These are phyloP conservation scores for Cryomyces minteri DNA, from an alignment of 495 filamentous ascomycete genomes.

Conservation along the genomic window DNA sequence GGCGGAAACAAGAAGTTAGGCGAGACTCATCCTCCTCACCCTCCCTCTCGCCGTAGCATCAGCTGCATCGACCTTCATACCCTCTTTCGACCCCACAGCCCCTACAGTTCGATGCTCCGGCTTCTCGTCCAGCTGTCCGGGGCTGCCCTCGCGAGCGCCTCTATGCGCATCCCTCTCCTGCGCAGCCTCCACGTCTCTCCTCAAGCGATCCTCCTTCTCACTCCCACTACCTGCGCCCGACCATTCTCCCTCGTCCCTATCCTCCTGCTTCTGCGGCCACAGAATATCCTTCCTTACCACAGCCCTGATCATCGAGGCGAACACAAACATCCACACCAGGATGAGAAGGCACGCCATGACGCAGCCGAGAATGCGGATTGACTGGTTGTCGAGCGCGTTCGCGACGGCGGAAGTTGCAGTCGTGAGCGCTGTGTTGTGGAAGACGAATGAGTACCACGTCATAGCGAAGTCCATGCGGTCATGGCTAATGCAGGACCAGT, in stretches of 20 bases:
- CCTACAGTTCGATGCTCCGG: background rate
- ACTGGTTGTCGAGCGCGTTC: constrained; percentile 34
- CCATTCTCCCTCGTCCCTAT: constrained; percentile 43
- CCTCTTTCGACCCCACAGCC: no score
- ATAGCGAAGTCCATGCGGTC: constrained; percentile 57
- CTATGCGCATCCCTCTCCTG: background rate
- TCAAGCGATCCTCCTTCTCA: background rate
- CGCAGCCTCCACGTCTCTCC: background rate
- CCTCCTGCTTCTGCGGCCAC: constrained; percentile 55
- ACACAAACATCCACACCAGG: constrained; percentile 52
- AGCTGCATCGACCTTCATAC: no score
- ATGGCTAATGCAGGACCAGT: constrained; percentile 46
- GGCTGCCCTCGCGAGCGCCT: background rate
- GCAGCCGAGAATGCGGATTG: constrained; percentile 49
- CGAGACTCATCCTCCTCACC: no score
- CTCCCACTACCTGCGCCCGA: no score
- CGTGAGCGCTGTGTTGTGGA: constrained; percentile 44
- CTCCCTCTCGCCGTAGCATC: no score
- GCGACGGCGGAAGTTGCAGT: constrained; percentile 12
- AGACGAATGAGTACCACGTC: constrained; percentile 80
- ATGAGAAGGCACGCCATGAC: constrained; percentile 42
- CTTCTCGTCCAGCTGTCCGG: background rate
- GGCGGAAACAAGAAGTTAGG: no score
- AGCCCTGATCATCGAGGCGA: constrained; percentile 49
- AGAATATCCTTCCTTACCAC: constrained; percentile 43